phyloP scores from a whole-genome alignment of 768 basidiomycete species.

The Lactifluus echinatus region DNA sequence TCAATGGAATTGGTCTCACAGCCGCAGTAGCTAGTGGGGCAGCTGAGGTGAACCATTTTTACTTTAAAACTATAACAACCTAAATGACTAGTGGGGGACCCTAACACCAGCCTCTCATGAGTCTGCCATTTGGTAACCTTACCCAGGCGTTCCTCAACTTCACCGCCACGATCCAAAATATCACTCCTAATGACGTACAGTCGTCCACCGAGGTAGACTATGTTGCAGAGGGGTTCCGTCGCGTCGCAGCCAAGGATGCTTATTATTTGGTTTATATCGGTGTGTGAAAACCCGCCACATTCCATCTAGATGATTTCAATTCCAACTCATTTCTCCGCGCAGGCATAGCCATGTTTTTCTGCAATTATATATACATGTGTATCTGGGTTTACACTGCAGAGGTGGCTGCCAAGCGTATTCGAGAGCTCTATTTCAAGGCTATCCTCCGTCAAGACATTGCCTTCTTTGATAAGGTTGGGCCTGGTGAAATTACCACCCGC shows the following conservation, averaged over 20 bases:
- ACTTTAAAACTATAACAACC: neutral
- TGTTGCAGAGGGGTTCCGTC: no score
- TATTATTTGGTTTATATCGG: constrained; percentile 62
- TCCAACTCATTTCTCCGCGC: constrained; percentile 52
- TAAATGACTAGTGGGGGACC: neutral
- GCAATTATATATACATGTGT: constrained; percentile 64
- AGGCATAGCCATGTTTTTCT: constrained; percentile 67
- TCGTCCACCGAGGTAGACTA: constrained; percentile 27
- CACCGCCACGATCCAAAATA: constrained; percentile 23
- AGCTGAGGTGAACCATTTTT: constrained; percentile 49
- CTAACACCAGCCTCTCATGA: constrained; percentile 52
- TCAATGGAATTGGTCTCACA: constrained; percentile 65
- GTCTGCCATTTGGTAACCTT: constrained; percentile 73
- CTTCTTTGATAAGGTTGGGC: constrained; percentile 86
- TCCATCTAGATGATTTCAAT: neutral
- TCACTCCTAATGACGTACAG: constrained; percentile 24
- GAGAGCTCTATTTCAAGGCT: no score
- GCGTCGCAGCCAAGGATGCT: constrained; percentile 50
- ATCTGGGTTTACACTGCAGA: constrained; percentile 60
- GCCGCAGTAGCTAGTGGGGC: constrained; percentile 68
- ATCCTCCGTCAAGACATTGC: constrained; percentile 84
- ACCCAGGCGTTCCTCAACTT: constrained; percentile 65
- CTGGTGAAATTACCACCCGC: constrained; percentile 91
- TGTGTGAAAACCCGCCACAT: constrained; percentile 24
- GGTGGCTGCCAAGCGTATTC: no score